phyloP scores from a whole-genome alignment of 2,329 filamentous ascomycete species.

The Uncinocarpus reesii region DNA sequence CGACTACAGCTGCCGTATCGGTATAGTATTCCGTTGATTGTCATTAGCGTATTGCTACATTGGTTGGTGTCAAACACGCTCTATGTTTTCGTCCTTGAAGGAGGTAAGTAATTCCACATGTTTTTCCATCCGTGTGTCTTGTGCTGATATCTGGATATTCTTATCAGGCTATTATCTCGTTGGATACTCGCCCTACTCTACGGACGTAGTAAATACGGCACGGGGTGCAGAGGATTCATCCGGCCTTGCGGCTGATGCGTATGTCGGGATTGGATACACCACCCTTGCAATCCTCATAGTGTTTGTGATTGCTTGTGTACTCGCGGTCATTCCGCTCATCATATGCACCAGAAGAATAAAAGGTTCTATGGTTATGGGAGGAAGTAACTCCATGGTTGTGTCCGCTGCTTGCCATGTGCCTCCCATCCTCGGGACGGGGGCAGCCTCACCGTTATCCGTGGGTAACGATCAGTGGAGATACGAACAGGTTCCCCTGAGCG shows the following conservation, averaged over 20 bases:
- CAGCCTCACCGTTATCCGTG: neutral
- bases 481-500: neutral
- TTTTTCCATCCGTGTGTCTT: neutral
- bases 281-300: neutral
- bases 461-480: neutral
- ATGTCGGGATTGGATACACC: neutral
- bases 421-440: neutral
- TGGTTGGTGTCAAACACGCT: conserved; percentile 37
- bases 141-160: neutral
- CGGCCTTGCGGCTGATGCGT: neutral
- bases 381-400: neutral
- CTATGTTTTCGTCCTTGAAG: neutral
- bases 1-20: conserved; percentile 39
- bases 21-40: conserved; percentile 36
- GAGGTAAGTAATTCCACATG: neutral
- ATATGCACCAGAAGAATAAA: neutral
- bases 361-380: neutral
- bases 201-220: too few species aligned
- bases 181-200: neutral
- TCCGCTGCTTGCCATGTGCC: neutral
- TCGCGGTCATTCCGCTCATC: neutral
- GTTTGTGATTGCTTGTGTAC: neutral
- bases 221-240: too few species aligned
- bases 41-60: conserved; percentile 33
- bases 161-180: neutral